Base-by-base conservation (phyloP, 352 stramenopile species). In the Globisporangium mamillatum region DNA sequence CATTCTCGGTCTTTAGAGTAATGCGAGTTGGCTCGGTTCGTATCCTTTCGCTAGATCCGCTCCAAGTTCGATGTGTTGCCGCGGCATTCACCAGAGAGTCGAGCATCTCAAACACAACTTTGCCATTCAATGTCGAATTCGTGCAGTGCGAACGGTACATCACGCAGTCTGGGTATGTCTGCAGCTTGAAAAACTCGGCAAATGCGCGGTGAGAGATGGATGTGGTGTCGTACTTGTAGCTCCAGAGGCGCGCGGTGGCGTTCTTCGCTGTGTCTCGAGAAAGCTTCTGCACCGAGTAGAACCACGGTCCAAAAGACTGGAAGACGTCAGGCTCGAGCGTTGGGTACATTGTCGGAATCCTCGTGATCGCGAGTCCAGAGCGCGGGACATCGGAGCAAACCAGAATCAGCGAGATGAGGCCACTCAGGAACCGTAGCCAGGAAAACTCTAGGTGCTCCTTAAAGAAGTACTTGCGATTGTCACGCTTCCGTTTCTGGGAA, bases 141-240 rank as follows among this genome's bases (percentile, higher is more conserved):
- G 68, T n/a, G 24, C 74, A 83, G 3, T 41, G 9, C 2, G 9
- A 63, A 1, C n/a, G 52, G 29, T 83, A 81, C n/a, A 78, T 50
- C 18, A 83, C 54, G 38, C 76, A 83, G 10, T 62, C 54, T 0
- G 74, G 76, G 22, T 76, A 83, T 4, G 65, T 44, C 2, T 57
- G 4, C 14, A 71, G 38, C 4, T 48, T 20, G 32, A 77, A 64
- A 12, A 65, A 74, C 1, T 57, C 57, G 20, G 65, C 72, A 55
- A 83, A 77, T 6, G 74, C 72, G 0, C 74, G 71, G 67, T 68
- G 78, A 0, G 46, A 62, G 29, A 81, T 66, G 0, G 72, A 83
- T 25, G 72, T 79, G 5, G 74, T 79, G 41, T 83, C 76, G 9
- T 69, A 79, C 50, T 82, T 82, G 73, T 82, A 82, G 36, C 54